These are phyloP conservation scores for Beauveria sp. DNA, from an alignment of 2,329 filamentous ascomycete species.

Conservation along the genomic window DNA sequence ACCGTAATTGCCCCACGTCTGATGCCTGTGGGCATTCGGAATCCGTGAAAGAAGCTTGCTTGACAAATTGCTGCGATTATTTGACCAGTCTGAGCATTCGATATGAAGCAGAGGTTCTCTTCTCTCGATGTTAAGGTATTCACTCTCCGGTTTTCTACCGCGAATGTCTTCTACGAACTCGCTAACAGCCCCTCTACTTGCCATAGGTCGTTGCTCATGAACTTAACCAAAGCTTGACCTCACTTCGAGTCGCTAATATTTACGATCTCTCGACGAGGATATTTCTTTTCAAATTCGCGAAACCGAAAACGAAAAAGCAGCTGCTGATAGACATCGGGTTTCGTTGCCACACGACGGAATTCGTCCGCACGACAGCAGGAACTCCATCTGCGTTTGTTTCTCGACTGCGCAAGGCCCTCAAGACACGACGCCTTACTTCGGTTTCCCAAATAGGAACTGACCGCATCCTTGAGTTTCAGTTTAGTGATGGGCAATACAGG, in stretches of 20 bases:
- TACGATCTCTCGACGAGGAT: conserved; percentile 96
- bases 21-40: not conserved
- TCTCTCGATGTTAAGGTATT: conserved; percentile 67
- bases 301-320: conserved; percentile 81
- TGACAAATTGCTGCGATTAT: not conserved
- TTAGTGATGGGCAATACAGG: conserved; percentile 83
- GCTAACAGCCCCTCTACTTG: not conserved
- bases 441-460: conserved; percentile 87
- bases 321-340: conserved; percentile 92
- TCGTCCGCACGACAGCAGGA: conserved; percentile 76
- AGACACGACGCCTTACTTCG: conserved; percentile 73
- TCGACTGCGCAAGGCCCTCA: conserved; percentile 77
- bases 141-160: not conserved
- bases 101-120: conserved; percentile 73
- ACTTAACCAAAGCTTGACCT: conserved; percentile 67
- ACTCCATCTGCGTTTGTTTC: conserved; percentile 80
- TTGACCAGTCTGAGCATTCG: conserved; percentile 15
- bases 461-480: conserved; percentile 82
- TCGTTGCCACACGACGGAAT: conserved; percentile 87
- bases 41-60: not conserved
- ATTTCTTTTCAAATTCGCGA: conserved; percentile 89
- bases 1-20: conserved; percentile 4
- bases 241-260: conserved; percentile 80
- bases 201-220: conserved; percentile 85
- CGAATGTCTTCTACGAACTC: not conserved